Evolutionary conservation across 2,329 filamentous ascomycete species (phyloP).

Genomic region (Aspergillus eucalypticola): DNA sequence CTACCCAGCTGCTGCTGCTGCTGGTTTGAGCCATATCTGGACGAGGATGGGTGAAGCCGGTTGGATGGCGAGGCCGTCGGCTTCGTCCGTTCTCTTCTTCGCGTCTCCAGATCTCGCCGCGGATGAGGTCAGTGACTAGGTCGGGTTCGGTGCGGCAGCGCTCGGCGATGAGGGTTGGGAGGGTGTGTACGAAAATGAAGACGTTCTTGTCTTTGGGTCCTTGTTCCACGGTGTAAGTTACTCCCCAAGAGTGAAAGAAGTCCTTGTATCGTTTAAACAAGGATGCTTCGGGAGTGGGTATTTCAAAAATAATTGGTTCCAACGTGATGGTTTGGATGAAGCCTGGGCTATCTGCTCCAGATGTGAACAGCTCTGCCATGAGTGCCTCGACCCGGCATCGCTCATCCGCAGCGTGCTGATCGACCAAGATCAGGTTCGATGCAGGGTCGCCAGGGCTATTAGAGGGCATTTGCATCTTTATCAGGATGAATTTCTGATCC

Average conservation of each 20-base stretch:
- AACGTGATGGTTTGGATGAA: constrained; percentile 29
- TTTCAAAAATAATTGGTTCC: constrained; percentile 62
- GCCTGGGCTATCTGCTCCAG: background rate
- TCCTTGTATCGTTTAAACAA: constrained; percentile 57
- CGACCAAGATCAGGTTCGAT: constrained; percentile 68
- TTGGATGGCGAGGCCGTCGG: constrained; percentile 7
- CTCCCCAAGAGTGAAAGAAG: constrained; percentile 73
- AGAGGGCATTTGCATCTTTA: constrained; percentile 52
- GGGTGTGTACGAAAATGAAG: constrained; percentile 52
- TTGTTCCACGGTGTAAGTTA: constrained; percentile 58
- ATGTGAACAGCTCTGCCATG: constrained; percentile 56
- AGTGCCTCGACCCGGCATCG: constrained; percentile 75
- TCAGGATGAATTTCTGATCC: constrained; percentile 84
- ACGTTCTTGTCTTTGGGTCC: constrained; percentile 12
- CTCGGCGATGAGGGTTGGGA: constrained; percentile 74
- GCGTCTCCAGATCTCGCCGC: constrained; percentile 70
- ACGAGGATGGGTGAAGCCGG: background rate
- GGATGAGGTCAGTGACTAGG: constrained; percentile 71
- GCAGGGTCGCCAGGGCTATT: background rate
- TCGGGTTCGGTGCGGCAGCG: constrained; percentile 72
- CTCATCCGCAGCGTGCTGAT: constrained; percentile 96
- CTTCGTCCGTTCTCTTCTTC: constrained; percentile 53
- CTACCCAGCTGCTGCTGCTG: constrained; percentile 53
- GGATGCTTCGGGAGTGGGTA: constrained; percentile 60
- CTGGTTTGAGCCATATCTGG: background rate